A percentile compares a stretch with the other conserved stretches of the same genome.
Conservation (phyloP, 495 filamentous ascomycete species). For the Lasiosphaeria ovina region DNA sequence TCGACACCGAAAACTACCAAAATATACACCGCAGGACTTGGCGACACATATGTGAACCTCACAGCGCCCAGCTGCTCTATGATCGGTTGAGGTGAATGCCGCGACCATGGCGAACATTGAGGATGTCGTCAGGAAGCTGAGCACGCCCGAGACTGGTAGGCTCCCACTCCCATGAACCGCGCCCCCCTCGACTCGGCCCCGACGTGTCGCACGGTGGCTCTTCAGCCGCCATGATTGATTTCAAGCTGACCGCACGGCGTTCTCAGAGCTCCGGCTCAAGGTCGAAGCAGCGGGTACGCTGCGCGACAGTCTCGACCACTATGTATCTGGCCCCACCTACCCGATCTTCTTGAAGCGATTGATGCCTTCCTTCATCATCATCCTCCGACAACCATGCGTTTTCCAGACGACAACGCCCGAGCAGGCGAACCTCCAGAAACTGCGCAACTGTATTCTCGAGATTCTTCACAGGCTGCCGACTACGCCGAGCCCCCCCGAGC, state of each 20-base stretch:
- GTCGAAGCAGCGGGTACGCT: conserved; percentile 74
- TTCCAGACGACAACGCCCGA: conserved; percentile 86
- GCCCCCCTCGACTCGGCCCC: background rate
- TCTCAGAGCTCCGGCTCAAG: conserved; percentile 69
- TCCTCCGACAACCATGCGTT: conserved; percentile 82
- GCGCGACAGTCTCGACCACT: conserved; percentile 79
- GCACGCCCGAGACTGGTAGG: conserved; percentile 52
- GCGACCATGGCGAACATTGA: conserved; percentile 56
- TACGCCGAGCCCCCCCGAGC: conserved; percentile 60
- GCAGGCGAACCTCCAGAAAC: conserved; percentile 70
- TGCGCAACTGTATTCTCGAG: conserved; percentile 88
- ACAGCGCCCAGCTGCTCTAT: conserved; percentile 12
- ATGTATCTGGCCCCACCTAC: conserved; percentile 58
- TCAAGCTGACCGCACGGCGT: conserved; percentile 9
- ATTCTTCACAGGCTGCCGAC: conserved; percentile 91
- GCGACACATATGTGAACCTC: conserved; percentile 12
- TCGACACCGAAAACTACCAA: background rate
- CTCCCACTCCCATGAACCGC: background rate
- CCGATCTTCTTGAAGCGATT: conserved; percentile 75
- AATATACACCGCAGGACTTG: background rate
- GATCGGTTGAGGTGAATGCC: conserved; percentile 24
- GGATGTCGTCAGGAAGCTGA: conserved; percentile 52
- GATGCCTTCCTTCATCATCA: conserved; percentile 84
- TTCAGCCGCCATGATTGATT: background rate
- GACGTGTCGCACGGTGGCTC: conserved; percentile 2